Base-by-base conservation (phyloP, 768 basidiomycete species). In the Amanita inopinata region DNA sequence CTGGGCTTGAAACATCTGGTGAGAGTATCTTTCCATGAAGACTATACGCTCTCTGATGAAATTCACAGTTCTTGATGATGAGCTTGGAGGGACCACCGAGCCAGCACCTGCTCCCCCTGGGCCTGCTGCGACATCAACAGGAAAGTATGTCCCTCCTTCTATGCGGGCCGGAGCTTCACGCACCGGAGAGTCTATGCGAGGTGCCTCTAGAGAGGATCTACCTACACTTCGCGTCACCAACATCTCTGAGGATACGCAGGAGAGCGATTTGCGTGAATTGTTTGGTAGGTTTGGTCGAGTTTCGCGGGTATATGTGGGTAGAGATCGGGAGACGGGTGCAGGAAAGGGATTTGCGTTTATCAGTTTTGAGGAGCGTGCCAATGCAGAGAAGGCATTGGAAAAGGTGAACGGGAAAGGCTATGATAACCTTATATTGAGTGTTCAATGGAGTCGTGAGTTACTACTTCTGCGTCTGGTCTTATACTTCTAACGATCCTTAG, bases 301-400 rank as follows among this genome's bases (percentile, higher is more conserved):
- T 25, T 82, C 79, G 24, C 68, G 96, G 40, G 91, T 97, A 39
- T 97, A 92, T 61, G 86, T 99, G 35, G 96, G 94, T 18, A 73
- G 87, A 33, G 96, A 99, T 59, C 73, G 90, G 40, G 93, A 96
- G 54, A 97, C 94, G 6, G 89, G 93, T 34, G 74, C 84, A 15
- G 92, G 92, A 45, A 96, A 94, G 62, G 94, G 94, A 37, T 96
- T 94, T 59, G 94, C 93, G 11, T 98, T 98, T 53, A 93, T 99
- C 43, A 89, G 84, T 59, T 99, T 96, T 55, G 94, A 98, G 57
- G 82, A 83, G 11, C 70, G 72, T 56, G 68, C 74, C 8, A 66
- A 70, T 40, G 96, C 89, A 14, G 87, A 94, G 63, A 74, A 69
- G 56, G 96, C 96, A 32, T 82, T 96, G 67, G 80, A 87, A 54